phyloP scores from a whole-genome alignment of 2,329 filamentous ascomycete species.

The Domatiomyces catenatus region DNA sequence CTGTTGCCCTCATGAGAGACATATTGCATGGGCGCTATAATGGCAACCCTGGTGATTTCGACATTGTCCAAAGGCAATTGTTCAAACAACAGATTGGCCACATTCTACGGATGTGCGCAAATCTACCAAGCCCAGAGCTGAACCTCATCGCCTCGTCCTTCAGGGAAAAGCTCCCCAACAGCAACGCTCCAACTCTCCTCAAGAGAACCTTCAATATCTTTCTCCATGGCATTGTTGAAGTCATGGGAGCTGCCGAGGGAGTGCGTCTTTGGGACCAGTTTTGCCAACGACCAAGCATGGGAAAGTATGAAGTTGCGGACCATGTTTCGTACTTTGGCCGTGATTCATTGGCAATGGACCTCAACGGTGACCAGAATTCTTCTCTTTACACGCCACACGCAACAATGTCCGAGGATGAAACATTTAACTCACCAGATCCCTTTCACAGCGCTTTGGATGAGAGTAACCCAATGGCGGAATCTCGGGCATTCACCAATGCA shows the following conservation, averaged over 20 bases:
- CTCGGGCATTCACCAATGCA: not conserved
- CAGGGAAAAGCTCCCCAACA: constrained; percentile 6
- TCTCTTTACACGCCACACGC: not conserved
- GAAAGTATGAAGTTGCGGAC: not conserved
- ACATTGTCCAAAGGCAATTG: constrained; percentile 4
- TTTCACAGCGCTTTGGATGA: not conserved
- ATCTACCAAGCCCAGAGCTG: not conserved
- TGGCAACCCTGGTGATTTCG: constrained; percentile 7
- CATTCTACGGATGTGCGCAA: constrained; percentile 11
- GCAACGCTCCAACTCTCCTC: constrained; percentile 9
- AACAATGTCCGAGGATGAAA: not conserved
- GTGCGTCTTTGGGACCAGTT: constrained; percentile 34
- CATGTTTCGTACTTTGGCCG: not conserved
- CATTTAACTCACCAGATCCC: not conserved
- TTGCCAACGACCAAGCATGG: constrained; percentile 22
- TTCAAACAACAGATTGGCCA: constrained; percentile 14
- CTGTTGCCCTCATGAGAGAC: constrained; percentile 5
- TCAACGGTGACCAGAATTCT: not conserved
- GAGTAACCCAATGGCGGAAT: not conserved
- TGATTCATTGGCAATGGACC: too few species aligned
- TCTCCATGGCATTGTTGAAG: constrained; percentile 39
- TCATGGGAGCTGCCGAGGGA: constrained; percentile 33
- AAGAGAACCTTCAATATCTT: constrained; percentile 12
- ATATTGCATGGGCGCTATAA: constrained; percentile 11
- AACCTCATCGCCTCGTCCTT: constrained; percentile 2